Evolutionary conservation across 345 rosid species (phyloP).

Genomic region (Citrus reticulata): DNA sequence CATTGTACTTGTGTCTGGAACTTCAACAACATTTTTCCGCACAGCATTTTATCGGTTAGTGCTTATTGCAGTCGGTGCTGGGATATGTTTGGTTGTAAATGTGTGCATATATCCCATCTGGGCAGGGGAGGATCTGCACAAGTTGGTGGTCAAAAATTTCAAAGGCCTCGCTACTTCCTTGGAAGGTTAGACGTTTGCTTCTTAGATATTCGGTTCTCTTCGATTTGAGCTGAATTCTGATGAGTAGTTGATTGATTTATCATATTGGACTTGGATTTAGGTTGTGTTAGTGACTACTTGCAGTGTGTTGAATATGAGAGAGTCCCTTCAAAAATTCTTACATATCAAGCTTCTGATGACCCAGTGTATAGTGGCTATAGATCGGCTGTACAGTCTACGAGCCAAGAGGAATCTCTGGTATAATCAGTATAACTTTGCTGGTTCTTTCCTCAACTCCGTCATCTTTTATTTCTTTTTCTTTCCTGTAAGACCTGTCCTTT

Average conservation of each 20-base stretch:
- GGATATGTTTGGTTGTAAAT: conserved; percentile 52
- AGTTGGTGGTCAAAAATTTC: conserved; percentile 71
- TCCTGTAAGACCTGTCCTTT: not conserved
- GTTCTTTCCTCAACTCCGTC: not conserved
- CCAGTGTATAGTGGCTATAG: conserved; percentile 76
- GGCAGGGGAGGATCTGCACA: conserved; percentile 91
- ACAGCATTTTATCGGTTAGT: conserved; percentile 59
- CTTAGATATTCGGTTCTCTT: not conserved
- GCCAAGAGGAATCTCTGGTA: conserved; percentile 87
- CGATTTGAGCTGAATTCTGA: not conserved
- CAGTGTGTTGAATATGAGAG: conserved; percentile 79
- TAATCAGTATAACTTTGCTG: not conserved
- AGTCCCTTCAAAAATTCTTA: conserved; percentile 81
- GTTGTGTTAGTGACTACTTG: conserved; percentile 75
- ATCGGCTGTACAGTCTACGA: conserved; percentile 75
- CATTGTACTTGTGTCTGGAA: conserved; percentile 78
- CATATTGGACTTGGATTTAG: conserved; percentile 20
- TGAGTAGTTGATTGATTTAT: not conserved
- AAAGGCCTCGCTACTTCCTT: conserved; percentile 67
- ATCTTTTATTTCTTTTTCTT: not conserved
- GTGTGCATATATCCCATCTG: conserved; percentile 69
- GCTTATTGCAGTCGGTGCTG: conserved; percentile 70
- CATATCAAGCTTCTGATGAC: conserved; percentile 88
- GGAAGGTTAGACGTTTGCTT: conserved; percentile 47
- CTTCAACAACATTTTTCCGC: conserved; percentile 39